phyloP scores from a whole-genome alignment of 768 basidiomycete genomes.

The Hypholoma fasciculare region DNA sequence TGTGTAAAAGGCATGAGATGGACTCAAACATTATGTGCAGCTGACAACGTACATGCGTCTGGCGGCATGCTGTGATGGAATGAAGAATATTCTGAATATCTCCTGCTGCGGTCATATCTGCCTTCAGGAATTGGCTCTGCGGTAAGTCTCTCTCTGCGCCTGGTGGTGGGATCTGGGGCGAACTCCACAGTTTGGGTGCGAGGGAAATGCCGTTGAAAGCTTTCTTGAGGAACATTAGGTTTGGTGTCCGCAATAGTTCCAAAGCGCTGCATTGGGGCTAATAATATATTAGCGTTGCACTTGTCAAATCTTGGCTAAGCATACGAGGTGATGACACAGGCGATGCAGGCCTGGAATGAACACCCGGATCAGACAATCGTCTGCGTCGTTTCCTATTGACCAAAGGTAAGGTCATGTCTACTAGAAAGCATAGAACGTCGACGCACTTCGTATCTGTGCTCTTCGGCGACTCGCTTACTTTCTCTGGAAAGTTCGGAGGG shows the following conservation, averaged over 20 bases:
- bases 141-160: conserved; percentile 20
- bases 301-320: conserved; percentile 7
- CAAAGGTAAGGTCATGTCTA: neutral
- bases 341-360: conserved; percentile 32
- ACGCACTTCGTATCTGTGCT: conserved; percentile 22
- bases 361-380: conserved; percentile 38
- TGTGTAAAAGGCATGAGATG: neutral
- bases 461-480: conserved; percentile 3
- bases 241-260: conserved; percentile 31
- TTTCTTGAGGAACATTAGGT: conserved; percentile 7
- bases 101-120: too few species aligned
- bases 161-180: conserved; percentile 30
- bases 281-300: neutral
- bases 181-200: conserved; percentile 44
- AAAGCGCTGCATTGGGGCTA: conserved; percentile 35
- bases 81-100: too few species aligned
- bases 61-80: neutral
- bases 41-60: neutral
- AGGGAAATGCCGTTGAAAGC: conserved; percentile 23
- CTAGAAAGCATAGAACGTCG: neutral
- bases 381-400: conserved; percentile 19
- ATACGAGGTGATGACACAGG: conserved; percentile 26
- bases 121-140: too few species aligned
- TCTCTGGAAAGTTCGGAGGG: neutral
- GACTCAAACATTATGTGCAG: neutral